A percentile compares a stretch with the other conserved stretches of the same genome.
These are phyloP conservation scores for Kwoniella botswanensis DNA, from an alignment of 768 basidiomycete genomes.

Conservation along the genomic window DNA sequence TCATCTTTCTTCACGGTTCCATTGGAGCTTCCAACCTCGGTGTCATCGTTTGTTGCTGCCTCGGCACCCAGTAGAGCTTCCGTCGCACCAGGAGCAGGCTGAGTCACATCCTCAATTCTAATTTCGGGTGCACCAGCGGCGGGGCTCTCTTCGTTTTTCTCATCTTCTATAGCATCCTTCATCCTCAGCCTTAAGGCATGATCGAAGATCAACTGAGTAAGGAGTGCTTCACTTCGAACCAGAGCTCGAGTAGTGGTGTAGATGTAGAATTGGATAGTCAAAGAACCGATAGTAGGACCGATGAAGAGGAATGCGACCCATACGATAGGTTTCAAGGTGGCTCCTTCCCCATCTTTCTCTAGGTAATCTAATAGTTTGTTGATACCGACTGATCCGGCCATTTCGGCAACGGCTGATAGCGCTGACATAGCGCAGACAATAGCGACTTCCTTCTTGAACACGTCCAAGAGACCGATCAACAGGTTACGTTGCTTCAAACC, in stretches of 20 bases:
- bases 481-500: constrained; percentile 62
- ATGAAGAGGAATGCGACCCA: constrained; percentile 66
- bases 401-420: constrained; percentile 48
- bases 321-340: constrained; percentile 69
- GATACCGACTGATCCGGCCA: constrained; percentile 59
- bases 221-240: constrained; percentile 64
- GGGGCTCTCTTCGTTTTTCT: constrained; percentile 17
- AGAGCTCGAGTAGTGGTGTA: constrained; percentile 60
- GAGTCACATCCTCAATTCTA: constrained; percentile 37
- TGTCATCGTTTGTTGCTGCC: constrained; percentile 8
- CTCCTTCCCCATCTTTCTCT: constrained; percentile 64
- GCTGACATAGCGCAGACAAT: constrained; percentile 37
- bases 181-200: constrained; percentile 75
- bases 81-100: constrained; percentile 25
- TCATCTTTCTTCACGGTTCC: constrained; percentile 22
- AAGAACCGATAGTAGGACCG: constrained; percentile 51
- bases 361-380: constrained; percentile 63
- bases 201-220: constrained; percentile 76
- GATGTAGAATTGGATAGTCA: constrained; percentile 65
- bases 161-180: constrained; percentile 60
- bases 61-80: constrained; percentile 6
- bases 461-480: constrained; percentile 61
- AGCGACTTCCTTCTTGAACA: constrained; percentile 34
- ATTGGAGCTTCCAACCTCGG: constrained; percentile 35
- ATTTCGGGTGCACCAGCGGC: constrained; percentile 26